A percentile compares a stretch with the other conserved stretches of the same genome.
Evolutionary conservation across 176 grass and related monocot genomes (phyloP).

Genomic region (Dactylis glomerata): DNA sequence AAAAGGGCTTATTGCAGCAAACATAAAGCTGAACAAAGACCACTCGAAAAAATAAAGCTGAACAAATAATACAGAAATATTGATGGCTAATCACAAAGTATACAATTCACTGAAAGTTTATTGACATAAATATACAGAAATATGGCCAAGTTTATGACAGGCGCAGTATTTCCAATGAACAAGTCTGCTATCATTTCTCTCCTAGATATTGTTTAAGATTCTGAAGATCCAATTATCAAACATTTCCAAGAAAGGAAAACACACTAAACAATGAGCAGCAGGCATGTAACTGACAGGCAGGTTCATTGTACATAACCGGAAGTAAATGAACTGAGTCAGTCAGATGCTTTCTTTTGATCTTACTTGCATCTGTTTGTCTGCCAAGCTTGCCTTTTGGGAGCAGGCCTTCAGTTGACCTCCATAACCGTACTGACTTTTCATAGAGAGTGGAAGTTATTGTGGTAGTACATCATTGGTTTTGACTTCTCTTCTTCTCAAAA

Average conservation of each 20-base stretch:
- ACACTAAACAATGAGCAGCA: neutral
- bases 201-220: conserved; percentile 28
- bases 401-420: conserved; percentile 20
- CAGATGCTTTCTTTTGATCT: conserved; percentile 3
- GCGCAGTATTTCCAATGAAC: neutral
- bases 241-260: neutral
- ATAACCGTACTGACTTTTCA: neutral
- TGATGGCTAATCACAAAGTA: neutral
- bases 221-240: neutral
- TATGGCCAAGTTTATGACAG: too few species aligned
- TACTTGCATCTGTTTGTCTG: neutral
- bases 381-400: neutral
- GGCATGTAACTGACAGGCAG: neutral
- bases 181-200: neutral
- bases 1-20: neutral
- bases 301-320: conserved; percentile 11
- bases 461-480: neutral
- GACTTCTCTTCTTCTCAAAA: neutral
- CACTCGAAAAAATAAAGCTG: neutral
- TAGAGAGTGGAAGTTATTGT: neutral
- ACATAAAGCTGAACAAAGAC: neutral
- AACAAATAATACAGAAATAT: neutral
- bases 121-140: too few species aligned
- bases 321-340: neutral
- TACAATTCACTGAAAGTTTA: neutral